A percentile compares a stretch with the other conserved stretches of the same genome.
phyloP scores from a whole-genome alignment of 2,329 filamentous ascomycete genomes.

The Trichoderma guizhouense region DNA sequence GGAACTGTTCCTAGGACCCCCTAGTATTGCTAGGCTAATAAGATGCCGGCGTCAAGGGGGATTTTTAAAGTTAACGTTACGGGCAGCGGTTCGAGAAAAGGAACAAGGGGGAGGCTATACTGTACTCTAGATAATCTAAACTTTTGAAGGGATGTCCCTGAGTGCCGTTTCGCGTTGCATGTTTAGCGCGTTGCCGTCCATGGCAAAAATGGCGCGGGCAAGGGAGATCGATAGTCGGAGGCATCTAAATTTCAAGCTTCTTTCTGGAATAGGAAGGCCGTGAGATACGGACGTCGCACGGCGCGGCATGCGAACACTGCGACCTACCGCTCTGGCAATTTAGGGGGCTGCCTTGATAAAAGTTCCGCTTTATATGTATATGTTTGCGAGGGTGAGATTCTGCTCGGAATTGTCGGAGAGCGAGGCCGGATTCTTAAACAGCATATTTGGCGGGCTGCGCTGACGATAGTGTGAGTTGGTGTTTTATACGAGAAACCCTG shows the following conservation, averaged over 20 bases:
- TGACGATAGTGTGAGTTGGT: background rate
- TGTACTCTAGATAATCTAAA: background rate
- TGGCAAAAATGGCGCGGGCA: background rate
- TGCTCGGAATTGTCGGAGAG: background rate
- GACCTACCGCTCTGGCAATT: background rate
- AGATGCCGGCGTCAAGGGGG: background rate
- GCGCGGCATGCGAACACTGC: background rate
- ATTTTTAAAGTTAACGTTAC: constrained; percentile 12
- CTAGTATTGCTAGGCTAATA: background rate
- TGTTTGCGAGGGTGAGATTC: background rate
- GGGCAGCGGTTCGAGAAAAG: background rate
- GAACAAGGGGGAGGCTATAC: background rate
- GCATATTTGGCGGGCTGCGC: background rate
- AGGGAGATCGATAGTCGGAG: background rate
- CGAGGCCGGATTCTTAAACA: background rate
- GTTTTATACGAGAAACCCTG: background rate
- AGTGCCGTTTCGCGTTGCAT: background rate
- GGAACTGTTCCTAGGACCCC: background rate
- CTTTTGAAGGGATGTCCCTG: background rate
- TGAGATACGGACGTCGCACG: background rate
- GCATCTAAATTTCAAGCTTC: constrained; percentile 2
- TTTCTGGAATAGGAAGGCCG: constrained; percentile 12
- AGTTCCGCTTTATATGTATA: background rate
- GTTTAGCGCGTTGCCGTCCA: background rate
- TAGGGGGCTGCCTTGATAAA: background rate